Evolutionary conservation across 805 yeast genomes (phyloP).

Genomic region (Pichia deserticola): DNA sequence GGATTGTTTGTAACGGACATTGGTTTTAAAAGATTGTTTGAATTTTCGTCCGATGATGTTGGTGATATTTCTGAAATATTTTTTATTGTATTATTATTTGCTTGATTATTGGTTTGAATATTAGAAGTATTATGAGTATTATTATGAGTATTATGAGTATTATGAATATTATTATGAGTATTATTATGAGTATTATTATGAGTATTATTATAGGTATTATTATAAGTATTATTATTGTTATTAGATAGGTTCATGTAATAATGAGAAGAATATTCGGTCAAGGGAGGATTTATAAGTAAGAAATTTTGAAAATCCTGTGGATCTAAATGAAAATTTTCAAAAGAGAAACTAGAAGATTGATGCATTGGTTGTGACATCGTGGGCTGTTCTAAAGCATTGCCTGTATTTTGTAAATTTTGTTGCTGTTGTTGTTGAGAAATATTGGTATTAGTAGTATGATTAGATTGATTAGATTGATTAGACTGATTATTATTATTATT

Average conservation of each 20-base stretch:
- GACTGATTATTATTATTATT: no score
- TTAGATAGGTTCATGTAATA: slow-evolving; percentile 8
- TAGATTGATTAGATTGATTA: no score
- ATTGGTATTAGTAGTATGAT: no score
- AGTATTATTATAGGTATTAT: no score
- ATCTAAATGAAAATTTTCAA: slow-evolving; percentile 27
- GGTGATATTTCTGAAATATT: background rate
- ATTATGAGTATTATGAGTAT: background rate
- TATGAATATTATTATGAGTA: background rate
- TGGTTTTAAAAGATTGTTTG: background rate
- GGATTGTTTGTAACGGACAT: no score
- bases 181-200: background rate
- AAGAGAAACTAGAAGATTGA: background rate
- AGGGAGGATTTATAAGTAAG: slow-evolving; percentile 30
- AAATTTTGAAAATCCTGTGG: slow-evolving; percentile 31
- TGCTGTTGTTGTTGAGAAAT: background rate
- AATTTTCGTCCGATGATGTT: background rate
- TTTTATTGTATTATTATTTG: no score
- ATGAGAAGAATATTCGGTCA: slow-evolving; percentile 25
- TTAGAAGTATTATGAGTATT: no score
- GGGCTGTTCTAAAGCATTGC: background rate
- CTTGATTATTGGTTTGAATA: no score
- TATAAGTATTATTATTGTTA: background rate
- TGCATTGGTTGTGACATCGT: background rate
- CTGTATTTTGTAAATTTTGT: background rate